Evolutionary conservation across 2,329 filamentous ascomycete species (phyloP), one percentile per base, ranked within the genome.

Genomic region (Diplodia mutila): DNA sequence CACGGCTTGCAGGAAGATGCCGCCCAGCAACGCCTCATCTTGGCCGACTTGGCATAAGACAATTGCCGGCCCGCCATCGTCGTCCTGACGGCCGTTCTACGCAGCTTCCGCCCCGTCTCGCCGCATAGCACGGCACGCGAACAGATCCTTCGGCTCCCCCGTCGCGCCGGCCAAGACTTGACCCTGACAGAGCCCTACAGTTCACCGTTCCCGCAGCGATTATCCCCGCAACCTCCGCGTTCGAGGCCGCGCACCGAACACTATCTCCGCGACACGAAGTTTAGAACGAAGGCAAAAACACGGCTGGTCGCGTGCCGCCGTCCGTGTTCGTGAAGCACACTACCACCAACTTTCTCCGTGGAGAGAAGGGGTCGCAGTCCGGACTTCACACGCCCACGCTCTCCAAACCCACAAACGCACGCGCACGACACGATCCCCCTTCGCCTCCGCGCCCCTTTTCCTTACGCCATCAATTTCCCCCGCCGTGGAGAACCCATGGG

Each of bases 11-110:
- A 54, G 42, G 9, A 32, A 23, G 16, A 16, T 32, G 18, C 52
- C 29, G 52, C 53, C 32, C 32, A 57, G 53, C 53, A 39, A 57
- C 53, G 32, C 53, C 53, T 37, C 32, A 25, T 16, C 53, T 39
- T 57, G 53, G 53, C 53, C 53, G n/a, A 54, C 53, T 57, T 57
- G 53, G 53, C 53, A 57, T 57, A 57, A 39, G 53, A 57, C 21
- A 39, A 57, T 27, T 14, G 52, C 32, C 53, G 53, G 18, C 11
- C n/a, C 53, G 32, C 53, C 32, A 6, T 57, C 53, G n/a, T 57
- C 34, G n/a, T n/a, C n/a, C n/a, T n/a, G n/a, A n/a, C n/a, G n/a
- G n/a, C n/a, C n/a, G n/a, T 34, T 37, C n/a, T 57, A 21, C 51
- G 27, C 18, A 16, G 51, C 27, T 32, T 52, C 25, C 16, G 9